These are phyloP conservation scores for Vitis hybrid DNA, from an alignment of 177 flowering plant species.

Conservation along the genomic window DNA sequence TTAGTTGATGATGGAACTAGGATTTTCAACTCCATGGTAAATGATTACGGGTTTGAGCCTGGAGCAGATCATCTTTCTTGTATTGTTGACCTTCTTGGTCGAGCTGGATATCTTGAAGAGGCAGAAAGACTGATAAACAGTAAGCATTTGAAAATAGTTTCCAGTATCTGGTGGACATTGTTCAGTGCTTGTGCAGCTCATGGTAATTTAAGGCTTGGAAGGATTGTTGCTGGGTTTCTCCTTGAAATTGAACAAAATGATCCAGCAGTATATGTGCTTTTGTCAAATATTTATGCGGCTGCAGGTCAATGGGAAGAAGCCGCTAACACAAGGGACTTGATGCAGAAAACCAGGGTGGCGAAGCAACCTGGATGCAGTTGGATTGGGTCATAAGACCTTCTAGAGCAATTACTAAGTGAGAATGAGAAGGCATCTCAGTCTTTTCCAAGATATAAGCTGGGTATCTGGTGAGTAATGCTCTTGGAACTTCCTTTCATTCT, in stretches of 20 bases:
- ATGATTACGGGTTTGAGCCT: conserved; percentile 35
- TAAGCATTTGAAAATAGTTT: conserved; percentile 23
- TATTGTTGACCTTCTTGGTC: conserved; percentile 53
- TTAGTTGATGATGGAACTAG: conserved; percentile 45
- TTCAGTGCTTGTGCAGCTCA: conserved; percentile 59
- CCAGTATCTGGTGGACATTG: conserved; percentile 52
- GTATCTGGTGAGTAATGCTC: too few relatives aligned
- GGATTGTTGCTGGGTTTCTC: conserved; percentile 41
- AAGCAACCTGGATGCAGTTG: conserved; percentile 63
- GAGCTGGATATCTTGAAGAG: conserved; percentile 56
- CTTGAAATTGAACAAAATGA: conserved; percentile 39
- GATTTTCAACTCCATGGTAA: conserved; percentile 51
- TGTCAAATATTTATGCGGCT: conserved; percentile 56
- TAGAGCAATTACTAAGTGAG: too few relatives aligned
- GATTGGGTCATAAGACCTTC: conserved; percentile 22
- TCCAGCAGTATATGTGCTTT: conserved; percentile 47
- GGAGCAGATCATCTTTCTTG: conserved; percentile 55
- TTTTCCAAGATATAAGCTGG: too few relatives aligned
- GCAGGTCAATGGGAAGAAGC: conserved; percentile 66
- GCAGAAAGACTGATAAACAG: conserved; percentile 38
- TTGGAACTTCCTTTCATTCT: too few relatives aligned
- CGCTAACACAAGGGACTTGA: conserved; percentile 37
- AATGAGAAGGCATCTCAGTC: too few relatives aligned
- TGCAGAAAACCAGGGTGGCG: conserved; percentile 30
- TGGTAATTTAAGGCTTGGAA: conserved; percentile 49